phyloP scores from a whole-genome alignment of 1,284 basidiomycete genomes.

The Fomitopsis pinicola region DNA sequence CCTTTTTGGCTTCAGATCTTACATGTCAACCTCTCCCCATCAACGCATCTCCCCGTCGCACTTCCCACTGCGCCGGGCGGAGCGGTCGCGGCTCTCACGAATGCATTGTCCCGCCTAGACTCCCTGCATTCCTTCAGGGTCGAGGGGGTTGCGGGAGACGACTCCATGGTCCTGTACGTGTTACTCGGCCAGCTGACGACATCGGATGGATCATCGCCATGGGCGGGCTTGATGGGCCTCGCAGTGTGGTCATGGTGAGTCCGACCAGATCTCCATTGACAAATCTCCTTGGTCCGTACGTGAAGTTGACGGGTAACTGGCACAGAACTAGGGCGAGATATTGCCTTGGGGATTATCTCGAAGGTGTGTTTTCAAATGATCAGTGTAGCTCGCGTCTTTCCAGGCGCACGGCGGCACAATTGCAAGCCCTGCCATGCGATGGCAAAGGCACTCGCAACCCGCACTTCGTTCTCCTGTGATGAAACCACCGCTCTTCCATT shows the following conservation, averaged over 20 bases:
- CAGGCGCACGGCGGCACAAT: no score
- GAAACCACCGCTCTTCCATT: background rate
- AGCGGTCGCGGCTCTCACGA: constrained; percentile 9
- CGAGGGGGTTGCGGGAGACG: constrained; percentile 1
- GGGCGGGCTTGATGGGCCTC: constrained; percentile 23
- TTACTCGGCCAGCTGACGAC: constrained; percentile 18
- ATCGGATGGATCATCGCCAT: constrained; percentile 9
- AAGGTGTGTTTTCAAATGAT: background rate
- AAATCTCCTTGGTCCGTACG: background rate
- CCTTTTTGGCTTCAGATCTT: background rate
- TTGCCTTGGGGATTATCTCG: background rate
- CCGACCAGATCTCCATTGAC: background rate
- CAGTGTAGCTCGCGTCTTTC: background rate
- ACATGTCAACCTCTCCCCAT: background rate
- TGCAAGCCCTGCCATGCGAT: no score
- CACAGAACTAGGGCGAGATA: no score
- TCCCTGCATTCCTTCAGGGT: constrained; percentile 16
- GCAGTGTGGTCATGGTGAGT: constrained; percentile 16
- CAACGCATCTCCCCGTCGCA: background rate
- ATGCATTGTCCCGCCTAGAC: constrained; percentile 13
- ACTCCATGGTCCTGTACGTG: constrained; percentile 14
- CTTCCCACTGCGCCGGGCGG: background rate
- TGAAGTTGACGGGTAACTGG: background rate
- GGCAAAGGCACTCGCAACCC: no score
- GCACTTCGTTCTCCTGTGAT: background rate